A percentile compares a stretch with the other conserved stretches of the same genome.
These are phyloP conservation scores for Phyllostachys edulis DNA, from an alignment of 176 grass and related monocot genomes.

Conservation along the genomic window DNA sequence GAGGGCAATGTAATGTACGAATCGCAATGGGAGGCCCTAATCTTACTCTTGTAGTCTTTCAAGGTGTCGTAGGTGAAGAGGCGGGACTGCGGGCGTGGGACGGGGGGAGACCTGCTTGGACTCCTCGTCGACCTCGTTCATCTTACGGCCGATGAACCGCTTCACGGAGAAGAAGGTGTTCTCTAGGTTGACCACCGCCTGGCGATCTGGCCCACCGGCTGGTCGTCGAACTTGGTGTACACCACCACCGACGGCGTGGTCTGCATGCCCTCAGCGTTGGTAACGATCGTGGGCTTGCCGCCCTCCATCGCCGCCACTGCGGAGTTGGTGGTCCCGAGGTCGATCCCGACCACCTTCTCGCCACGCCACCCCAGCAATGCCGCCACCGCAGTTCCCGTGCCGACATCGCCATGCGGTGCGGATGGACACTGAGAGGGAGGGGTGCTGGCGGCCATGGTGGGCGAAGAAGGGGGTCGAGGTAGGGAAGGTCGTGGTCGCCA, in stretches of 20 bases:
- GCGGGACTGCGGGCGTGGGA: too few species aligned
- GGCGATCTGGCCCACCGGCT: constrained; percentile 75
- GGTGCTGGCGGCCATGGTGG: constrained; percentile 5
- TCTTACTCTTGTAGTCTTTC: too few species aligned
- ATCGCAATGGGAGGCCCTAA: too few species aligned
- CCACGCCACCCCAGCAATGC: constrained; percentile 48
- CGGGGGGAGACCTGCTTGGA: constrained; percentile 76
- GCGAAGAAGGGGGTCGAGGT: constrained; percentile 48
- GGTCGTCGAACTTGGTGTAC: constrained; percentile 70
- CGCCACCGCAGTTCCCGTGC: constrained; percentile 38
- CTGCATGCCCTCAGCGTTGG: constrained; percentile 75
- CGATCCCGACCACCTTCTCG: constrained; percentile 80
- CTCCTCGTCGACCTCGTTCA: constrained; percentile 73
- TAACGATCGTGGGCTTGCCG: constrained; percentile 78
- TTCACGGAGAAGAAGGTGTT: constrained; percentile 85
- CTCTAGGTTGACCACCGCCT: constrained; percentile 81
- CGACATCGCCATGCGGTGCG: constrained; percentile 30
- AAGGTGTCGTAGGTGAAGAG: too few species aligned
- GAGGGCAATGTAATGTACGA: too few species aligned
- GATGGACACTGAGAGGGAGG: constrained; percentile 2
- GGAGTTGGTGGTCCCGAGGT: constrained; percentile 84
- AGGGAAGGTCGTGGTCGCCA: constrained; percentile 41
- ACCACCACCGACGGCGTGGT: constrained; percentile 84
- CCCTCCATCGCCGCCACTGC: constrained; percentile 80
- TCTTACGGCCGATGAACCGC: constrained; percentile 74